Evolutionary conservation across 768 basidiomycete species (phyloP), one percentile per base, ranked within the genome.

Genomic region (Phlebiopsis flavidoalba): DNA sequence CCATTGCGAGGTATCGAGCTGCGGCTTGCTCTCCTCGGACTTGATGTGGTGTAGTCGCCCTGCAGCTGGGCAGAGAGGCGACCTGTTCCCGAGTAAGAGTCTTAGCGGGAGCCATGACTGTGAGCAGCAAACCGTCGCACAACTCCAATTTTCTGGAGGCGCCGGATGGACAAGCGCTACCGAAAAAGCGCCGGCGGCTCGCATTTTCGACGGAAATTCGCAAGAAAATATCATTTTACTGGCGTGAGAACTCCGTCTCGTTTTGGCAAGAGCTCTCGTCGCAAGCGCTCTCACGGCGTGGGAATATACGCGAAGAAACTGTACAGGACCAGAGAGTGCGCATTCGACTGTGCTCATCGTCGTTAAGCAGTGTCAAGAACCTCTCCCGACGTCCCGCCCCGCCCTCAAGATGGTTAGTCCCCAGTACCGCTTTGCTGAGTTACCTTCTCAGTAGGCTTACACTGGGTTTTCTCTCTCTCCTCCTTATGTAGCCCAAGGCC

Each of bases 1-100:
- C 97, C 97, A 99, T 76, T 98, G 82, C 0, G 95, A 96, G 19
- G 97, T 98, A 72, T 98, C 93, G 33, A 96, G 83, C 66, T 83
- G 83, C 8, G 93, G 94, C 6, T 86, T 75, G 8, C 77, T 74
- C 43, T 79, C 75, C 73, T 95, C 90, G 3, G 93, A 85, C 73
- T 93, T 91, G 74, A 96, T 93, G 50, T 86, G 68, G 68, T 83
- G 93, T 31, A 31, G 71, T 94, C 89, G 24, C 87, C 89, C 22
- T 82, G 77, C 57, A 85, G 77, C 75, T 93, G 91, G 17, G 84
- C 89, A 51, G 85, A 51, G 85, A 82, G 24, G 86, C 87, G 53
- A 93, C 82, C 72, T 91, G 83, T 60, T 85, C 82, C 68, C 82
- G 79, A 43, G 83, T 84, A 56, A 89, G 77, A 40, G 71, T 69